A percentile compares a stretch with the other conserved stretches of the same genome.
Evolutionary conservation across 176 grass and related monocot genomes (phyloP).

Genomic region (Ensete ventricosum): DNA sequence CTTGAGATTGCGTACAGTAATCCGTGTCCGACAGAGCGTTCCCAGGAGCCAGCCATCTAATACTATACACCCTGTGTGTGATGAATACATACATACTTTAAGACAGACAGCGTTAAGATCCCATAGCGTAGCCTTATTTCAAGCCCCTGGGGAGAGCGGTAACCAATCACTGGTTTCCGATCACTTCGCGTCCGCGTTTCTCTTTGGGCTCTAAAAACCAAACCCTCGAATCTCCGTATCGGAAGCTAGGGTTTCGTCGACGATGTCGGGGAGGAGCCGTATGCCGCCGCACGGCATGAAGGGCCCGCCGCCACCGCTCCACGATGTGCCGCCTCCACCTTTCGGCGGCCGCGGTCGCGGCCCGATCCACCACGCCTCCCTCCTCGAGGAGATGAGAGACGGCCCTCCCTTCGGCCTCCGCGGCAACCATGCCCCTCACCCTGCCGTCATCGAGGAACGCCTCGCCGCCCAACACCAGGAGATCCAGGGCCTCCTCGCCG

Average conservation of each 20-base stretch:
- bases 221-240: background rate
- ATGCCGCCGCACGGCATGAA: slow-evolving; percentile 16
- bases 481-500: slow-evolving; percentile 56
- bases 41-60: no score
- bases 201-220: background rate
- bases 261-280: slow-evolving; percentile 8
- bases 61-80: no score
- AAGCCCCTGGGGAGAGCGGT: no score
- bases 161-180: no score
- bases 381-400: background rate
- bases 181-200: background rate
- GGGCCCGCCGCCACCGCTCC: slow-evolving; percentile 26
- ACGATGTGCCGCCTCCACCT: slow-evolving; percentile 14
- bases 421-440: slow-evolving; percentile 14
- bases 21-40: no score
- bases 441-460: slow-evolving; percentile 71
- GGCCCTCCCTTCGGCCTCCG: slow-evolving; percentile 27
- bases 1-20: no score
- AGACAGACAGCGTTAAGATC: no score
- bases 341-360: slow-evolving; percentile 24
- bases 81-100: no score
- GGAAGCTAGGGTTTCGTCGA: background rate
- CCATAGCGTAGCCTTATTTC: no score
- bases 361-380: slow-evolving; percentile 14
- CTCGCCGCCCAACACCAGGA: slow-evolving; percentile 71